Evolutionary conservation across 768 basidiomycete genomes (phyloP), one percentile per base, ranked within the genome.

Genomic region (Leccinum arenicola): DNA sequence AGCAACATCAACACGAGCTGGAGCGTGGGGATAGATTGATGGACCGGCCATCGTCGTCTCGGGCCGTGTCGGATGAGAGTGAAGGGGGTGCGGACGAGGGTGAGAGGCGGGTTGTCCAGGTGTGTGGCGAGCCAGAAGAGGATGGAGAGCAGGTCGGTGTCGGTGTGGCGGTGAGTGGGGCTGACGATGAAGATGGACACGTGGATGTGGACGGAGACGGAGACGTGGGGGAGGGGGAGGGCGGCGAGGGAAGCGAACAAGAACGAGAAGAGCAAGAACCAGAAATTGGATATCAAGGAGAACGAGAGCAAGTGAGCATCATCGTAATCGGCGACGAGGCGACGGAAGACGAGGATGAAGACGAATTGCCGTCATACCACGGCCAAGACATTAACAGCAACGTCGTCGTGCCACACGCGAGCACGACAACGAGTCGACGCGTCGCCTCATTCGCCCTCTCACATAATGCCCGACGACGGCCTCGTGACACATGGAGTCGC

Each of bases 131-230:
- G 33, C n/a, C 7, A 1, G 61, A 55, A 31, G 45, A 15, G 2
- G 60, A 54, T 6, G 31, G n/a, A 10, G 55, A 43, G 4, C 54
- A 61, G 49, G 61, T 63, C 17, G 19, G 54, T 8, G n/a, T 66
- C n/a, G 67, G 67, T 5, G 15, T 66, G 51, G 61, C 61, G 4
- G n/a, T 64, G 35, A 66, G 59, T 17, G 61, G 61, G 14, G 8
- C 6, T 48, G 67, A 66, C 0, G 61, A 68, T 1, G 61, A 52
- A 5, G 60, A 31, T 31, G 50, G 14, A 29, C 10, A 29, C 10
- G 29, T 15, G 17, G 29, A 14, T 23, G 29, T 15, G 17, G 29
- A 23, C 23, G 23, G 23, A 23, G 23, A 14, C 11, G 45, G 1
- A 14, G 19, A 19, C 9, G 21, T 21, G 9, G 23, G 23, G 14